Evolutionary conservation across 2,329 filamentous ascomycete genomes (phyloP).

Genomic region (Colletotrichum magnum): DNA sequence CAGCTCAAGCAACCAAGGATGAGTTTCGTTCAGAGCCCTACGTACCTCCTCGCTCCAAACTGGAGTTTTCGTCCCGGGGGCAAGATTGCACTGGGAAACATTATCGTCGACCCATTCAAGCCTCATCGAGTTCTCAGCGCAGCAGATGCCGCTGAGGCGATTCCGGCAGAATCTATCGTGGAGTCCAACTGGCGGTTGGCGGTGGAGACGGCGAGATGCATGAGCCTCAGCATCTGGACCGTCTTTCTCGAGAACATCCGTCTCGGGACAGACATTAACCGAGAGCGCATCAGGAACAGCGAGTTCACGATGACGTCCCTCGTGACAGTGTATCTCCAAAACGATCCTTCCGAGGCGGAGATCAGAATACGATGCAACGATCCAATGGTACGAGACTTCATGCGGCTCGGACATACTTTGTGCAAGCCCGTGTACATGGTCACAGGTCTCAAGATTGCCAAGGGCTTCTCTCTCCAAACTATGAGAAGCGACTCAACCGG

Average conservation of each 20-base stretch:
- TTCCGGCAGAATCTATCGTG: background rate
- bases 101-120: background rate
- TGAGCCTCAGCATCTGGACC: background rate
- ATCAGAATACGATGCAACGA: background rate
- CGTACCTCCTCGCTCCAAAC: background rate
- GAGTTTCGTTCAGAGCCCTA: background rate
- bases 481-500: background rate
- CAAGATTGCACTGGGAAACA: background rate
- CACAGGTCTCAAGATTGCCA: background rate
- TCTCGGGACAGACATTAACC: background rate
- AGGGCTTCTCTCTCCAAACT: background rate
- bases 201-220: background rate
- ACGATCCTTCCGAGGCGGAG: background rate
- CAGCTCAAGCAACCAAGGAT: background rate
- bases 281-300: background rate
- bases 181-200: background rate
- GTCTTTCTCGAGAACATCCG: background rate
- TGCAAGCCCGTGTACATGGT: background rate
- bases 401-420: background rate
- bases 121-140: background rate
- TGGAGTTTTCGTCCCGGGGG: background rate
- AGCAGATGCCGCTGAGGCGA: background rate
- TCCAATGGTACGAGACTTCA: background rate
- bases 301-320: background rate
- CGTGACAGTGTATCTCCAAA: background rate